Conservation (phyloP, 306 rosid genomes). For the Cucurbita moschata region DNA sequence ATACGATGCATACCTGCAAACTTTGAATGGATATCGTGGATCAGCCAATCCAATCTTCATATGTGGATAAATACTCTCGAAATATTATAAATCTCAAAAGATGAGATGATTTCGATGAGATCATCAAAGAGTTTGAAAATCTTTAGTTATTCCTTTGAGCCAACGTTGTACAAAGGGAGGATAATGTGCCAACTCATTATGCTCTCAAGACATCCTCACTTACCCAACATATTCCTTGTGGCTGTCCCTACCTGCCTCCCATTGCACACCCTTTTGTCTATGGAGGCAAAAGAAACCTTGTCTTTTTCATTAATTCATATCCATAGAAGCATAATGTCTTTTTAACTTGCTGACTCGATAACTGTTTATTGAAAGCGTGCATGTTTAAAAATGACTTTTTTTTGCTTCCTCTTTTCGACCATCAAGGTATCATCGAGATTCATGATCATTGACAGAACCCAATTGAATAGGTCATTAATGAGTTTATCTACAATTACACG, state of each 20-base stretch:
- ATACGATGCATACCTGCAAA: background rate
- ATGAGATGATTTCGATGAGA: too few species aligned
- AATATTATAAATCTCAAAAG: background rate
- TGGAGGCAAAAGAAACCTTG: background rate
- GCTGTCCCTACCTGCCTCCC: slow-evolving; percentile 9
- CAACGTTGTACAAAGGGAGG: background rate
- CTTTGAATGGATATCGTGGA: background rate
- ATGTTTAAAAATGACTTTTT: too few species aligned
- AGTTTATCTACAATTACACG: background rate
- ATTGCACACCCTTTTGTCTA: background rate
- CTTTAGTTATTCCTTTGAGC: background rate
- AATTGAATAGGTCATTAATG: background rate
- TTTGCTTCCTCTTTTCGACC: too few species aligned
- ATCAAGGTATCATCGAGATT: too few species aligned
- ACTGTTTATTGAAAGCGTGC: background rate
- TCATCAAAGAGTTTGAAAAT: too few species aligned
- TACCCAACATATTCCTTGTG: background rate
- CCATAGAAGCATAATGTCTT: background rate
- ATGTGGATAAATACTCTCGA: background rate
- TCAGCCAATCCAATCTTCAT: background rate
- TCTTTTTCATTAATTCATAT: background rate
- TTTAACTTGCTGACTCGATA: background rate
- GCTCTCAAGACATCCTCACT: background rate
- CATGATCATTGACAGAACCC: background rate
- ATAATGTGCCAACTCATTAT: background rate